phyloP scores from a whole-genome alignment of 2,329 filamentous ascomycete species.

The Xylaria sp. region DNA sequence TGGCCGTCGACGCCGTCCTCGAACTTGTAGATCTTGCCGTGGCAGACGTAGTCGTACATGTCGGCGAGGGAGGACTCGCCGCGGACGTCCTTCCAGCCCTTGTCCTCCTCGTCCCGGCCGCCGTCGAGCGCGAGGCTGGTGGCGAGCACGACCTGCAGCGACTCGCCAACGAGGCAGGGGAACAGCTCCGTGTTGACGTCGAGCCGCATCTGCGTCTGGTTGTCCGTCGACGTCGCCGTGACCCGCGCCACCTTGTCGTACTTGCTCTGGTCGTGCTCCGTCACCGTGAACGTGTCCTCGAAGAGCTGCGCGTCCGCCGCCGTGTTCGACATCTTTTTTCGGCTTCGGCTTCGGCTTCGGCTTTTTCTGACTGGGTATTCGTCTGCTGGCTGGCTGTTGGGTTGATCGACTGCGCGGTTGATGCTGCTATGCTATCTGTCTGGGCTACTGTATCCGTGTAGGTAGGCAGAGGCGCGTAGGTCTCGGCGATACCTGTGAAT shows the following conservation, averaged over 20 bases:
- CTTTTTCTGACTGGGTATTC: neutral
- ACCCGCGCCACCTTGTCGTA: constrained; percentile 95
- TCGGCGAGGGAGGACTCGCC: constrained; percentile 69
- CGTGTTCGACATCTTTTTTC: constrained; percentile 52
- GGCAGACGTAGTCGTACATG: constrained; percentile 84
- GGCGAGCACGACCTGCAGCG: constrained; percentile 78
- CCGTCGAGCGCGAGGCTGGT: constrained; percentile 88
- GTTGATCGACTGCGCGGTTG: neutral
- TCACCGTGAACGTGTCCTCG: constrained; percentile 88
- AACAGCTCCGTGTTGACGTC: constrained; percentile 96
- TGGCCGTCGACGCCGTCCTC: constrained; percentile 78
- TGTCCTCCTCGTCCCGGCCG: constrained; percentile 48
- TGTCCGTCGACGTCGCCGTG: constrained; percentile 74
- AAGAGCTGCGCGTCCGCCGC: constrained; percentile 90
- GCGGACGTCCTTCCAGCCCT: constrained; percentile 78
- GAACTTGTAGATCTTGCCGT: constrained; percentile 87
- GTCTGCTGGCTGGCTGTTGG: neutral
- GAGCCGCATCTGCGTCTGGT: constrained; percentile 75
- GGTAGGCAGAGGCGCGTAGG: no score
- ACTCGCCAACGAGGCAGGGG: constrained; percentile 73
- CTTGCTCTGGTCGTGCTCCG: constrained; percentile 77
- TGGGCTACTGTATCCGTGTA: no score
- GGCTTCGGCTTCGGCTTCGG: neutral
- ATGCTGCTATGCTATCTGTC: no score
- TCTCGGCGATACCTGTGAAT: no score